Base-by-base conservation (phyloP, 2,329 filamentous ascomycete genomes). In the Aspergillus candidus region DNA sequence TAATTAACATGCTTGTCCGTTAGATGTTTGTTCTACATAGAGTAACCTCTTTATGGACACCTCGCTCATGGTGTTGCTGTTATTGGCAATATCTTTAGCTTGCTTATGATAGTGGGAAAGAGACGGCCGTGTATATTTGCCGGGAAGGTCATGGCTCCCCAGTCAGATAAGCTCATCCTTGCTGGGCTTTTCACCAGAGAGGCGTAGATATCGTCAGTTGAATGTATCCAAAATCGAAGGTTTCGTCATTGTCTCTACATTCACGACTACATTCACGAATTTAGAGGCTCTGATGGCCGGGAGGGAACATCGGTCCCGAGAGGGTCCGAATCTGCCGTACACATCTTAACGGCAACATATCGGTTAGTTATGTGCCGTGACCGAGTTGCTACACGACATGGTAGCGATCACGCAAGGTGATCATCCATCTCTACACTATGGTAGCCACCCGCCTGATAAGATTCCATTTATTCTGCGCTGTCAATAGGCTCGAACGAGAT, bases 361-460 rank as follows among this genome's bases (percentile, higher is more conserved):
- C 30, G 47, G 12, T 48, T 46, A 6, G 56, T 70, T 8, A 66
- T 3, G 58, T 51, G 17, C 68, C 66, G 48, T 65, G 65, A 1
- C 68, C n/a, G n/a, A 72, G 60, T 50, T 72, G 71, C 2, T 69
- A 62, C 7, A 70, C 50, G 8, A 71, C 52, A 7, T 60, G 58
- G 49, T 71, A 72, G 5, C 65, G 55, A 52, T 41, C 13, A 13
- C 57, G 50, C 40, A 63, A 54, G 3, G 6, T 36, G 35, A 50
- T 63, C 57, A 11, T 55, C 55, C 40, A 65, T 62, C 40, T 44
- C 34, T 8, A 65, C 44, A 12, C 53, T 53, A 37, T 63, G 55
- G 55, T 62, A 63, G 39, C 57, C 60, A 6, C 59, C 56, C 7
- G 38, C 32, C 22, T 43, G 44, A 42, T 62, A 62, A 32, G 46